Percentiles rank a stretch among this genome's conserved stretches.
These are phyloP conservation scores for Gynandropsis gynandra DNA, from an alignment of 345 rosid genomes.

Conservation along the genomic window DNA sequence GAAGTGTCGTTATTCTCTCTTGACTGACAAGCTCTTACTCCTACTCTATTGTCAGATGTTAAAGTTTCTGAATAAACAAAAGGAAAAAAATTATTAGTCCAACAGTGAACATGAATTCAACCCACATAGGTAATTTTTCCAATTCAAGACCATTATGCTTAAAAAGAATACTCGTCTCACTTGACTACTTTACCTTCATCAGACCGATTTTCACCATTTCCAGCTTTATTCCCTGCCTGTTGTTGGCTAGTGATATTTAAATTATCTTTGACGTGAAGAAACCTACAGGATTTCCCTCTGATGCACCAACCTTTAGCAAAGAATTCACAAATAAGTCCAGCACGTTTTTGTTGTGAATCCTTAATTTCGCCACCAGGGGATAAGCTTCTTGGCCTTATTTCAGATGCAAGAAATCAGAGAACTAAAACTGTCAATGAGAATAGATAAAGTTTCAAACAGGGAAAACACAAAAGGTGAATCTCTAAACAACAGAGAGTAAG, in stretches of 20 bases:
- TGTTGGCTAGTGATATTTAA: conserved; percentile 22
- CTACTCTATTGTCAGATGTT: conserved; percentile 6
- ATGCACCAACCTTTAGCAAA: conserved; percentile 81
- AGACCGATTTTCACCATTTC: conserved; percentile 25
- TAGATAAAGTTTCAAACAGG: conserved; percentile 14
- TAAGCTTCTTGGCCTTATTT: conserved; percentile 30
- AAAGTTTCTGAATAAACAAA: conserved; percentile 21
- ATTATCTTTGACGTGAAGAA: conserved; percentile 53
- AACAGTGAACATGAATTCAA: neutral
- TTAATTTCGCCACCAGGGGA: conserved; percentile 29
- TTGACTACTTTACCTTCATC: conserved; percentile 47
- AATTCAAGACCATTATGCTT: conserved; percentile 25
- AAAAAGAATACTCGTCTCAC: conserved; percentile 18
- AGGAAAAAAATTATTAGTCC: conserved; percentile 6
- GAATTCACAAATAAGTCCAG: conserved; percentile 53
- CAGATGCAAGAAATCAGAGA: conserved; percentile 44
- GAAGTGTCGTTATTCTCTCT: conserved; percentile 12
- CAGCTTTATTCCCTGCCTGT: conserved; percentile 26
- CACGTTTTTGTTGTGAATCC: conserved; percentile 43
- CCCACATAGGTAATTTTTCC: neutral
- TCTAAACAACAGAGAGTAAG: conserved; percentile 5
- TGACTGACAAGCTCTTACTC: conserved; percentile 4
- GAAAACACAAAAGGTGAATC: conserved; percentile 19
- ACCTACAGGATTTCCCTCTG: conserved; percentile 67
- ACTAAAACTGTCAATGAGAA: conserved; percentile 33